phyloP scores from a whole-genome alignment of 345 rosid genomes.

The Murraya paniculata region DNA sequence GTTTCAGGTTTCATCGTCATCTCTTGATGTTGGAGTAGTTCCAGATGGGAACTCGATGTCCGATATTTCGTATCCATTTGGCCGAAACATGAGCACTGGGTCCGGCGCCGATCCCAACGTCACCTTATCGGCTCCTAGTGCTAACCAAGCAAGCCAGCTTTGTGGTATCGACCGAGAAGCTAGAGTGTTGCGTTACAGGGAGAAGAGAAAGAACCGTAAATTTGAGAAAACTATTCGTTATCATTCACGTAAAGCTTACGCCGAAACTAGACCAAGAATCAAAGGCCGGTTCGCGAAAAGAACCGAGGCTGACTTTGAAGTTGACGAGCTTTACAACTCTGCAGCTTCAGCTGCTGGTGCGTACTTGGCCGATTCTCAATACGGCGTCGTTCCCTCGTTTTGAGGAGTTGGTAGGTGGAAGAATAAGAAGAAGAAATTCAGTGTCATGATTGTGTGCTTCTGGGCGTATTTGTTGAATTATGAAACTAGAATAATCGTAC shows the following conservation, averaged over 20 bases:
- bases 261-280: conserved; percentile 91
- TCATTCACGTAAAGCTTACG: conserved; percentile 91
- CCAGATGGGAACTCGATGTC: conserved; percentile 68
- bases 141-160: conserved; percentile 35
- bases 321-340: conserved; percentile 17
- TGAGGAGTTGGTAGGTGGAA: not conserved
- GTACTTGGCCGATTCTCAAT: conserved; percentile 35
- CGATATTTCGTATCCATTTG: conserved; percentile 59
- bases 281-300: conserved; percentile 94
- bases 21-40: conserved; percentile 78
- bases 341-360: conserved; percentile 20
- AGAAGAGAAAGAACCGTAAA: conserved; percentile 92
- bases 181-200: conserved; percentile 87
- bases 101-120: conserved; percentile 26
- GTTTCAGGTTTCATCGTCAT: conserved; percentile 79
- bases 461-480: not conserved
- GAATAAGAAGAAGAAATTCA: not conserved
- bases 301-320: conserved; percentile 45
- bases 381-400: conserved; percentile 78
- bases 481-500: conserved; percentile 9
- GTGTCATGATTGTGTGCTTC: not conserved
- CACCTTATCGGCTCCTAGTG: conserved; percentile 17
- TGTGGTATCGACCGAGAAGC: conserved; percentile 80
- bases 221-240: conserved; percentile 97
- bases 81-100: conserved; percentile 22